Evolutionary conservation across 352 stramenopile genomes (phyloP), one percentile per base, ranked within the genome.

Genomic region (Hyaloperonospora brassicae): DNA sequence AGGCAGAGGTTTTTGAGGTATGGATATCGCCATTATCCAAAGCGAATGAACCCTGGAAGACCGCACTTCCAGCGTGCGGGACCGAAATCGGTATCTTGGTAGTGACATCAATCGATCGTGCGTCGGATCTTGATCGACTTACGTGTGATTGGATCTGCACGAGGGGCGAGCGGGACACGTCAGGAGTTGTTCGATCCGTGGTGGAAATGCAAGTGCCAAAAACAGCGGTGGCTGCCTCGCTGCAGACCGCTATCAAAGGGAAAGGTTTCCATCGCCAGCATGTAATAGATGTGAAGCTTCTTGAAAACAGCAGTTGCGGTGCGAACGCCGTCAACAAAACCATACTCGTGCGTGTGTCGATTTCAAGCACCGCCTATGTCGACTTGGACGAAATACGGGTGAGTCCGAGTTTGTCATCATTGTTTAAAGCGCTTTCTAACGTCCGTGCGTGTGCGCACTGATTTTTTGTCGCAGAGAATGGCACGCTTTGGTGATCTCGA

Each of bases 361-460:
- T 84, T 34, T 66, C 66, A 6, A 73, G 55, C 11, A 71, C 60
- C 48, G 57, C 72, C 5, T 84, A 84, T 50, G 59, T 73, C 13
- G 73, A 84, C 25, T 62, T 84, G 59, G 73, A 84, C 30, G 73
- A 84, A 39, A 66, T 84, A 39, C 71, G 73, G 47, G 73, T 81
- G 39, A 21, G 64, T 42, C n/a, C n/a, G n/a, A n/a, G n/a, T n/a
- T n/a, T n/a, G n/a, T n/a, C n/a, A n/a, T n/a, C n/a, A n/a, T n/a
- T n/a, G n/a, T n/a, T n/a, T n/a, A n/a, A n/a, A n/a, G n/a, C n/a
- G n/a, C n/a, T n/a, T n/a, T n/a, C 11, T 42, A 13, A 42, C 21
- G 21, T 42, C 21, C 21, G 21, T 14, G 5, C 4, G 36, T 13
- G 36, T 5, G 21, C 14, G 14, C 11, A 22, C 21, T 14, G 21